Evolutionary conservation across 2,329 filamentous ascomycete species (phyloP), one percentile per base, ranked within the genome.

Genomic region (Aspergillus sp.): DNA sequence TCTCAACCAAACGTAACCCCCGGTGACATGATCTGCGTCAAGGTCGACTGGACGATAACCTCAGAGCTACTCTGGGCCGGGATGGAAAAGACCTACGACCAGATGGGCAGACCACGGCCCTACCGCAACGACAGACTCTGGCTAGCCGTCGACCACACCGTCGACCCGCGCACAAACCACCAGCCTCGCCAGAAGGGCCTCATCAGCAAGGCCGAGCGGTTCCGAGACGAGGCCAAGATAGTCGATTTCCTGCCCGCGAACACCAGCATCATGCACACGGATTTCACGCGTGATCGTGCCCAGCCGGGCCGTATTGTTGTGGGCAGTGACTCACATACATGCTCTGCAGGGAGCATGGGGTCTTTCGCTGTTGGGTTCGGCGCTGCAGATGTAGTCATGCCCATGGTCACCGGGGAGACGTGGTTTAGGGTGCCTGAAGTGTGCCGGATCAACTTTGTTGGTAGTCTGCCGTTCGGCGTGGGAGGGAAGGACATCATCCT

Each of bases 111-210:
- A 30, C 27, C 27, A 4, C 27, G 27, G 11, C 27, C 27, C 9
- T 30, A 30, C 27, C 49, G 49, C 49, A 51, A 51, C 49, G 49
- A 51, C 20, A 37, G 49, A 8, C n/a, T 51, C 5, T 51, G 49
- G 49, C 49, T 51, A 1, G 49, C 49, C 12, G 37, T 20, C 0
- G 49, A 51, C 37, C 49, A 51, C 37, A 51, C 49, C 11, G 49
- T 51, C 22, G 49, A 51, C 6, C 49, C 49, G 3, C 49, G 49
- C 1, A 42, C 37, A 33, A 24, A 51, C 12, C 37, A 42, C 34
- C 49, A 42, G 9, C 49, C 37, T 12, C 49, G 49, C 7, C 17
- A 24, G 19, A 37, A 27, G n/a, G 37, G 13, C 1, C 49, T 51
- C 20, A 51, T 51, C 19, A 34, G 27, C 9, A 30, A 30, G 3